Conservation (phyloP, 202 grass and related monocot genomes). For the Musa balbisiana region DNA sequence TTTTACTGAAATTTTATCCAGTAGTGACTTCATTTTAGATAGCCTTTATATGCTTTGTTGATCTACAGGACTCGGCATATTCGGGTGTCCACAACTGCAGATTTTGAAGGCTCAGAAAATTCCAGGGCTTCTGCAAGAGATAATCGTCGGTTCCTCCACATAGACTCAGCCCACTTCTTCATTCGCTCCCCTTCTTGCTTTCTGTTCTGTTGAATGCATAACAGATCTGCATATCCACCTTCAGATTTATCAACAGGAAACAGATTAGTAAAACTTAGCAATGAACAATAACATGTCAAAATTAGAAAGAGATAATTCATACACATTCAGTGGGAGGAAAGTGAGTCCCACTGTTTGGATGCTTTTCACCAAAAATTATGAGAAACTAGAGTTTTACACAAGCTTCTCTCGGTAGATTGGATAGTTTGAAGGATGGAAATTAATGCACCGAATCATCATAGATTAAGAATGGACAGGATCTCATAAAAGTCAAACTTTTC, state of each 20-base stretch:
- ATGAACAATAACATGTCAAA: background rate
- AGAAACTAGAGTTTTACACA: no score
- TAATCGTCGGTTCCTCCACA: conserved; percentile 68
- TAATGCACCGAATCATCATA: no score
- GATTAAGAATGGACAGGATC: no score
- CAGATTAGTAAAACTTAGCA: background rate
- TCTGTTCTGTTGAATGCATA: conserved; percentile 71
- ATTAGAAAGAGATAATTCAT: background rate
- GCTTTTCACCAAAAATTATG: no score
- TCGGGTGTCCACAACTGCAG: conserved; percentile 50
- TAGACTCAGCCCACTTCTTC: conserved; percentile 61
- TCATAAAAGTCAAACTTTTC: no score
- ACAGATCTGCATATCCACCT: conserved; percentile 73
- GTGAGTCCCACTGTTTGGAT: no score
- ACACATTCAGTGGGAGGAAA: background rate
- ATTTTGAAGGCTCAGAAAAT: conserved; percentile 46
- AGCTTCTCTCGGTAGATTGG: no score
- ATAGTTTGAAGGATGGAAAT: no score
- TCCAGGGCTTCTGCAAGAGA: conserved; percentile 57
- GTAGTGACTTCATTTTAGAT: no score
- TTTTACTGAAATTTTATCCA: no score
- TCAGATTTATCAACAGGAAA: background rate
- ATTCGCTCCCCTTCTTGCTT: conserved; percentile 78
- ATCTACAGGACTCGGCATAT: conserved; percentile 57
- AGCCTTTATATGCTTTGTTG: no score